Conservation (phyloP, 768 basidiomycete species). For the Boletellus ananas region DNA sequence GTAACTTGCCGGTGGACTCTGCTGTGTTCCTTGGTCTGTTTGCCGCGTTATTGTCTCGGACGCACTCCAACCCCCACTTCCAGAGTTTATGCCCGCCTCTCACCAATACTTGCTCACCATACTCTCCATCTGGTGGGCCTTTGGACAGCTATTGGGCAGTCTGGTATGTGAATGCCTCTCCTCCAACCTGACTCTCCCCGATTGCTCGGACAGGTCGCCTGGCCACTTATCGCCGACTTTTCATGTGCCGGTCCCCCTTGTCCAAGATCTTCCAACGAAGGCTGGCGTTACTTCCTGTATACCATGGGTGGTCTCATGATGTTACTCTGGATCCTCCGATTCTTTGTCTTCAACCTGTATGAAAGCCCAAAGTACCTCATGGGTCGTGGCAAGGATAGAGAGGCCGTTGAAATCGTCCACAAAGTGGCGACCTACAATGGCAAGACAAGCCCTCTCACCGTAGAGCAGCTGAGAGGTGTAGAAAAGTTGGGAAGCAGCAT, state of each 20-base stretch:
- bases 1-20: constrained; percentile 72
- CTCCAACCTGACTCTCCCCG: background rate
- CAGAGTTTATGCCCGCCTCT: constrained; percentile 66
- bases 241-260: constrained; percentile 54
- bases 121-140: constrained; percentile 77
- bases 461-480: constrained; percentile 43
- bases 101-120: constrained; percentile 76
- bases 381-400: constrained; percentile 58
- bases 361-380: constrained; percentile 74
- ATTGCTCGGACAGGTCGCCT: constrained; percentile 49
- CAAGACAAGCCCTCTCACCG: constrained; percentile 42
- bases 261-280: constrained; percentile 52
- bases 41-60: background rate
- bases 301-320: constrained; percentile 70
- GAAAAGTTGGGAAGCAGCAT: constrained; percentile 14
- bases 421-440: constrained; percentile 61
- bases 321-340: constrained; percentile 55
- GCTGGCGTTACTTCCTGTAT: constrained; percentile 77
- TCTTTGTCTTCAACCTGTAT: constrained; percentile 62
- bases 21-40: constrained; percentile 66
- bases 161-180: constrained; percentile 27
- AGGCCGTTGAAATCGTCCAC: constrained; percentile 60
- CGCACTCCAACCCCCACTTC: background rate
- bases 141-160: constrained; percentile 65
- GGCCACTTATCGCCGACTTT: constrained; percentile 68